A percentile compares a stretch with the other conserved stretches of the same genome.
Evolutionary conservation across 1,284 basidiomycete genomes (phyloP).

Genomic region (Nidula niveotomentosa): DNA sequence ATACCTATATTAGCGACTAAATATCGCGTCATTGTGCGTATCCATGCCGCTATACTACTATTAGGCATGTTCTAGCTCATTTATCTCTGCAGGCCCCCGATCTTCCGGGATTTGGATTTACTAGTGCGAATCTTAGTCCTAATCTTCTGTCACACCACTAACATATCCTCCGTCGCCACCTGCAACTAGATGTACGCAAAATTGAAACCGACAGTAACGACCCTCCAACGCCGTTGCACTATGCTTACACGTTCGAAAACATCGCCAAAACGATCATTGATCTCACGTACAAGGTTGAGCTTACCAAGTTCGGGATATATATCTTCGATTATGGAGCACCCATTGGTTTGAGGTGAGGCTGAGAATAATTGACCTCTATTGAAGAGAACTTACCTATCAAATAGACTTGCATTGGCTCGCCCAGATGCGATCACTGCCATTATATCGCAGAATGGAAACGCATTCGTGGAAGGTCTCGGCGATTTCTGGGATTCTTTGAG

Average conservation of each 20-base stretch:
- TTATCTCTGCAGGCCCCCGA: slow-evolving; percentile 35
- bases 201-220: slow-evolving; percentile 11
- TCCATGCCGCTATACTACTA: background rate
- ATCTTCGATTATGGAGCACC: slow-evolving; percentile 53
- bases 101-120: slow-evolving; percentile 49
- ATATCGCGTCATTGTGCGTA: slow-evolving; percentile 39
- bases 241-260: slow-evolving; percentile 39
- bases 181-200: slow-evolving; percentile 3
- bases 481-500: slow-evolving; percentile 36
- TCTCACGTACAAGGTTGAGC: slow-evolving; percentile 37
- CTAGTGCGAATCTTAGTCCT: slow-evolving; percentile 13
- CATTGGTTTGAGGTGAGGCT: slow-evolving; percentile 29
- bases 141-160: background rate
- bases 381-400: too few relatives aligned
- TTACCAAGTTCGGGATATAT: slow-evolving; percentile 40
- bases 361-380: too few relatives aligned
- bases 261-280: slow-evolving; percentile 35
- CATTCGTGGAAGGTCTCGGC: slow-evolving; percentile 43
- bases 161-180: background rate
- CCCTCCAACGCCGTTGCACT: slow-evolving; percentile 27
- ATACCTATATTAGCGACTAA: slow-evolving; percentile 38
- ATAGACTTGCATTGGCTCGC: slow-evolving; percentile 40
- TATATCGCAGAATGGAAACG: slow-evolving; percentile 49
- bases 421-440: slow-evolving; percentile 41
- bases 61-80: background rate